Evolutionary conservation across 1,139 yeast species (phyloP), one percentile per base, ranked within the genome.

Genomic region (Hemisphaericaspora lyxosophila): DNA sequence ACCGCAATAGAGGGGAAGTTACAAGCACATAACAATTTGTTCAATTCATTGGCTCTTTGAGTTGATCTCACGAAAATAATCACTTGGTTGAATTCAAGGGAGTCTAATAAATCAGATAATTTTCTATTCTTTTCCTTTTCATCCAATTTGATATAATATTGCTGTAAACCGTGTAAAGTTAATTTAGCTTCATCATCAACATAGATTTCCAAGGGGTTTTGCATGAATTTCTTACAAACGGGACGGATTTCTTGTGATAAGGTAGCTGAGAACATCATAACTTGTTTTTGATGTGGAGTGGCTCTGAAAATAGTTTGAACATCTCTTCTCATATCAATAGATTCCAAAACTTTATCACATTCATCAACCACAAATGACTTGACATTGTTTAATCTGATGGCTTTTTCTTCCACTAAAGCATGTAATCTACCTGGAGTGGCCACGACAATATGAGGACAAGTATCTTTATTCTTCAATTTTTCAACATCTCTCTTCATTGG

Each of bases 241-340:
- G 97, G 97, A 67, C 96, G 87, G 58, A 92, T 89, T 59, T 92
- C 98, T 62, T 80, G 87, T 34, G 96, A 82, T 55, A 92, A 77
- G 42, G 98, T 92, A 51, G 98, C 98, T 43, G 96, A 86, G 67
- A 92, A 92, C 97, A 92, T 92, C 97, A 92, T 90, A 43, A 92
- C 98, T 75, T 92, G 98, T 72, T 92, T 92, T 65, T 92, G 96
- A 69, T 87, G 95, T 49, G 98, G 98, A 40, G 98, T 92, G 45
- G 88, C 87, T 66, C 97, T 85, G 82, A 92, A 92, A 50, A 92
- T 87, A 63, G 90, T 97, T 73, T 92, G 98, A 42, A 92, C 97
- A 60, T 92, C 98, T 66, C 96, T 85, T 76, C 98, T 85, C 98
- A 92, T 92, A 58, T 85, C 95, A 56, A 86, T 66, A 43, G 81